Evolutionary conservation across 1,284 basidiomycete genomes (phyloP).

Genomic region (Naganishia sp.): DNA sequence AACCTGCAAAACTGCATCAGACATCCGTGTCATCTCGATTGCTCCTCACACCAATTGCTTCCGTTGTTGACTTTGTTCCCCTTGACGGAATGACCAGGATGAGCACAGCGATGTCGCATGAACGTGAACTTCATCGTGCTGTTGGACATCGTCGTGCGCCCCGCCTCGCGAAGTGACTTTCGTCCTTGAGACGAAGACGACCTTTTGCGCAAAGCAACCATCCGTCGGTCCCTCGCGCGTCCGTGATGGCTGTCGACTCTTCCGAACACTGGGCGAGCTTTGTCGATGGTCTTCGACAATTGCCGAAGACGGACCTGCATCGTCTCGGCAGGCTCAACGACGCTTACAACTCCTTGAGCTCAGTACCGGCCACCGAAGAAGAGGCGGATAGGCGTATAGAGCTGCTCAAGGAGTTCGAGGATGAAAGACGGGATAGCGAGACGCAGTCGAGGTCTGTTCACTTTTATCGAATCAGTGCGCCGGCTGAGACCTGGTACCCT

Average conservation of each 20-base stretch:
- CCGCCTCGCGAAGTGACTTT: too few species aligned
- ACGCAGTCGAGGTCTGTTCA: constrained; percentile 23
- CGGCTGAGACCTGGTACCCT: neutral
- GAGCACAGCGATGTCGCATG: too few species aligned
- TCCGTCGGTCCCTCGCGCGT: neutral
- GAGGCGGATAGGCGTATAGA: constrained; percentile 19
- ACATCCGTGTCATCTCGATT: neutral
- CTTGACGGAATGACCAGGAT: too few species aligned
- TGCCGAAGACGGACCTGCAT: constrained; percentile 19
- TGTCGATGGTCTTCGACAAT: constrained; percentile 18
- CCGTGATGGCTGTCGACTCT: constrained; percentile 15
- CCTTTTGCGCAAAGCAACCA: neutral
- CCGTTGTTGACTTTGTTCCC: too few species aligned
- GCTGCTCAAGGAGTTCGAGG: constrained; percentile 29
- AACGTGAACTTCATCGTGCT: neutral
- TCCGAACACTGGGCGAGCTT: constrained; percentile 13
- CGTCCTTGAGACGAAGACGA: too few species aligned
- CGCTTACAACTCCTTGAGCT: neutral
- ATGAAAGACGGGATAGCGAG: constrained; percentile 23
- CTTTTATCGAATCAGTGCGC: neutral
- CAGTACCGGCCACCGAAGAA: constrained; percentile 1
- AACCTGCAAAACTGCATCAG: too few species aligned
- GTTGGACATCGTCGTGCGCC: too few species aligned
- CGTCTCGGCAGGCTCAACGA: constrained; percentile 21
- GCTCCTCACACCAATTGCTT: neutral